Conservation (phyloP, 805 yeast genomes). For the Wickerhamomyces tratensis region DNA sequence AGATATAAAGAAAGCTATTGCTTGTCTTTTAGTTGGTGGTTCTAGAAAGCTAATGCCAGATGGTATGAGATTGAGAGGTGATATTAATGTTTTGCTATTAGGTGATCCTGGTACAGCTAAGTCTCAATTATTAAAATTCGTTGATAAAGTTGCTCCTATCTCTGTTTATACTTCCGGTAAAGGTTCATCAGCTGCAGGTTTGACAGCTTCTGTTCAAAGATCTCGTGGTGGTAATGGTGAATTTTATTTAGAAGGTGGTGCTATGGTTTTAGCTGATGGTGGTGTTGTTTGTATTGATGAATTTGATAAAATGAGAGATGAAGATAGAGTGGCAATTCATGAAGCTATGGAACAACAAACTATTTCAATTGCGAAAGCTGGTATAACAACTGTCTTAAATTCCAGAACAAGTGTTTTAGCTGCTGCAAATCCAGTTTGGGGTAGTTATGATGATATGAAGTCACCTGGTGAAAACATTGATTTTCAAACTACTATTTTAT, state of each 20-base stretch:
- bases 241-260: constrained; percentile 97
- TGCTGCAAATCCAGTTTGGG: constrained; percentile 96
- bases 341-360: constrained; percentile 99
- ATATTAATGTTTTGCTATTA: constrained; percentile 80
- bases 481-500: constrained; percentile 92
- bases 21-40: constrained; percentile 91
- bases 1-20: constrained; percentile 89
- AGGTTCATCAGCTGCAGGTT: constrained; percentile 99
- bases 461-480: constrained; percentile 98
- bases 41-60: constrained; percentile 88
- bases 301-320: constrained; percentile 98
- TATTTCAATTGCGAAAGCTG: constrained; percentile 97
- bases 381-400: constrained; percentile 92
- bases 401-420: constrained; percentile 96
- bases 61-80: constrained; percentile 95
- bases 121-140: constrained; percentile 90
- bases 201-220: constrained; percentile 95
- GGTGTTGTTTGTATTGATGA: constrained; percentile 99
- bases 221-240: constrained; percentile 80
- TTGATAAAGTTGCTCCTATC: constrained; percentile 89
- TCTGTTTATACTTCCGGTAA: constrained; percentile 97
- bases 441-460: constrained; percentile 92
- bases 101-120: constrained; percentile 99
- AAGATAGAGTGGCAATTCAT: constrained; percentile 97
- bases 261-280: constrained; percentile 99